phyloP scores from a whole-genome alignment of 768 basidiomycete species.

The Russula vinacea region DNA sequence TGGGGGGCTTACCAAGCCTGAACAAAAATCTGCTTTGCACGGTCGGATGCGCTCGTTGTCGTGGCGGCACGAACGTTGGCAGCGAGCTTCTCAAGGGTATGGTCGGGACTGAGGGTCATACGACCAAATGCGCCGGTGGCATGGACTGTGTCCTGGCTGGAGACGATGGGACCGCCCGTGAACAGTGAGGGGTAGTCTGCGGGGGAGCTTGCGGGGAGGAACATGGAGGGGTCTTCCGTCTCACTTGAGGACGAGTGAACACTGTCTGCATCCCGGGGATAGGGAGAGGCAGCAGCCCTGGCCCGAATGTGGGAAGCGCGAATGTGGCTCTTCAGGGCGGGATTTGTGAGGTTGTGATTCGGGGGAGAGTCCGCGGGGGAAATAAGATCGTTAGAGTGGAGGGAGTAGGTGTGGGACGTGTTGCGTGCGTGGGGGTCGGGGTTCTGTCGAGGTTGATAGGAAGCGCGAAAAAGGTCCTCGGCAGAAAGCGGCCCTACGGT shows the following conservation, averaged over 20 bases:
- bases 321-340: slow-evolving; percentile 72
- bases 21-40: slow-evolving; percentile 90
- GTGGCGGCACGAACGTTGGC: slow-evolving; percentile 85
- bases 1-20: slow-evolving; percentile 72
- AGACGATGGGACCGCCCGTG: slow-evolving; percentile 42
- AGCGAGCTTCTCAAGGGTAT: slow-evolving; percentile 80
- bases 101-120: slow-evolving; percentile 73
- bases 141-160: slow-evolving; percentile 51
- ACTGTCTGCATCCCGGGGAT: slow-evolving; percentile 81
- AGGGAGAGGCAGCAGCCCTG: slow-evolving; percentile 77
- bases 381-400: slow-evolving; percentile 41
- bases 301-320: slow-evolving; percentile 76
- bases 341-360: slow-evolving; percentile 71
- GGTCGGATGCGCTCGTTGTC: slow-evolving; percentile 85
- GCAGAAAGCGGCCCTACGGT: slow-evolving; percentile 50
- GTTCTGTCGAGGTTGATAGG: slow-evolving; percentile 53
- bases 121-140: slow-evolving; percentile 72
- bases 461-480: slow-evolving; percentile 71
- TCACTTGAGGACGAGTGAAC: slow-evolving; percentile 86
- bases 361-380: slow-evolving; percentile 63
- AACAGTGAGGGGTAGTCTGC: slow-evolving; percentile 74
- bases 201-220: slow-evolving; percentile 50
- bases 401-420: slow-evolving; percentile 45
- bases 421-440: slow-evolving; percentile 45
- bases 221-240: slow-evolving; percentile 85